Percentiles rank a stretch among this genome's conserved stretches.
Conservation (phyloP, 2,329 filamentous ascomycete genomes). For the Dothistroma septosporum region DNA sequence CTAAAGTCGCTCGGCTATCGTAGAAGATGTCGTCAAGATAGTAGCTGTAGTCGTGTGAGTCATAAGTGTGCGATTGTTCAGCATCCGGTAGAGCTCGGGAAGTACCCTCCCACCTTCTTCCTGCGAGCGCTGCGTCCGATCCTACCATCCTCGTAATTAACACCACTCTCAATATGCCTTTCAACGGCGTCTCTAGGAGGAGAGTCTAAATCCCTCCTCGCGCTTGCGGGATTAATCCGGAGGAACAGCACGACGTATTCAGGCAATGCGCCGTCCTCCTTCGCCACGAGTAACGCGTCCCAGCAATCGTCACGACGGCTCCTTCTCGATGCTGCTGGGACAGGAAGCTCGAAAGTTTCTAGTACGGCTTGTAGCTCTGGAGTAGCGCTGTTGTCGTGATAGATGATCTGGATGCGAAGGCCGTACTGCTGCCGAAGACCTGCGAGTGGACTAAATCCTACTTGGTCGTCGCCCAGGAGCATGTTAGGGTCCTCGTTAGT, state of each 20-base stretch:
- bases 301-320: not conserved
- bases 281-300: not conserved
- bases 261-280: not conserved
- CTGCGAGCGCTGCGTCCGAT: not conserved
- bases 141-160: not conserved
- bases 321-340: not conserved
- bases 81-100: too few species aligned
- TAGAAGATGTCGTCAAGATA: too few species aligned
- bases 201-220: not conserved
- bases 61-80: too few species aligned
- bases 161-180: not conserved
- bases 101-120: not conserved
- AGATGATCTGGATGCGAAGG: too few species aligned
- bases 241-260: not conserved
- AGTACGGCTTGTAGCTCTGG: too few species aligned
- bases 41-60: too few species aligned
- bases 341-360: too few species aligned
- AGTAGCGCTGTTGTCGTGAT: too few species aligned
- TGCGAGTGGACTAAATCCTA: too few species aligned
- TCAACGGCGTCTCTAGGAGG: not conserved
- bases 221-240: not conserved
- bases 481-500: not conserved
- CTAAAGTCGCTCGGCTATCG: too few species aligned
- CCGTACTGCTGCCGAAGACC: too few species aligned
- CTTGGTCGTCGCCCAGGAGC: not conserved